A percentile compares a stretch with the other conserved stretches of the same genome.
These are phyloP conservation scores for Debaryomyces udenii DNA, from an alignment of 1,139 yeast genomes.

Conservation along the genomic window DNA sequence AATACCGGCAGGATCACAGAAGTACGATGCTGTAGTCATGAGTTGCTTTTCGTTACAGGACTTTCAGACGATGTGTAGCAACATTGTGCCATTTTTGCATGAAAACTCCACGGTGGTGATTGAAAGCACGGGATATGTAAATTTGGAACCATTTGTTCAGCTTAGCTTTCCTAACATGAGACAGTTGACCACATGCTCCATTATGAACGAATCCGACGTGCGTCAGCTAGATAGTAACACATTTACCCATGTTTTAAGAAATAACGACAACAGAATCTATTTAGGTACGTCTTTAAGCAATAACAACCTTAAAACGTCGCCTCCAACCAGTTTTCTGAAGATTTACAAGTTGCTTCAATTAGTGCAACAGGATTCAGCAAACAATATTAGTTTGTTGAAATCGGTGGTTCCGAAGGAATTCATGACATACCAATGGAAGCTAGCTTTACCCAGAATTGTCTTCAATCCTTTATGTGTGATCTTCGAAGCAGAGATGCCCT, in stretches of 20 bases:
- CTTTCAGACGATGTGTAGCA: slow-evolving; percentile 36
- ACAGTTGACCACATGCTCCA: slow-evolving; percentile 52
- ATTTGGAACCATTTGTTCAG: slow-evolving; percentile 67
- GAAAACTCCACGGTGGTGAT: slow-evolving; percentile 53
- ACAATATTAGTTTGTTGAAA: slow-evolving; percentile 46
- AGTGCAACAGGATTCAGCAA: slow-evolving; percentile 36
- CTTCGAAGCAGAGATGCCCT: slow-evolving; percentile 70
- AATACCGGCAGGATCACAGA: slow-evolving; percentile 19
- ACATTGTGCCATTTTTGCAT: slow-evolving; percentile 30
- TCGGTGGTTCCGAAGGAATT: slow-evolving; percentile 60
- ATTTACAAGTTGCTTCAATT: slow-evolving; percentile 38
- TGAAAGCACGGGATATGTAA: slow-evolving; percentile 72
- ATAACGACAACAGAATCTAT: slow-evolving; percentile 43
- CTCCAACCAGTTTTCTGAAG: slow-evolving; percentile 26
- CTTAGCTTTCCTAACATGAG: slow-evolving; percentile 35
- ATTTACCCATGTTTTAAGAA: slow-evolving; percentile 32
- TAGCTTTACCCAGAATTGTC: slow-evolving; percentile 76
- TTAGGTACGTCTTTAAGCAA: slow-evolving; percentile 34
- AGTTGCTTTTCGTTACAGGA: slow-evolving; percentile 46
- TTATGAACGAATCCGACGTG: slow-evolving; percentile 67
- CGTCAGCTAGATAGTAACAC: slow-evolving; percentile 36
- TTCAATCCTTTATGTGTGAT: slow-evolving; percentile 75
- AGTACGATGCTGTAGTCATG: slow-evolving; percentile 40
- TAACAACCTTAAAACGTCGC: slow-evolving; percentile 17
- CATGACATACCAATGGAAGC: slow-evolving; percentile 79